Conservation (phyloP, 495 filamentous ascomycete genomes). For the Hyaloscypha bicolor region DNA sequence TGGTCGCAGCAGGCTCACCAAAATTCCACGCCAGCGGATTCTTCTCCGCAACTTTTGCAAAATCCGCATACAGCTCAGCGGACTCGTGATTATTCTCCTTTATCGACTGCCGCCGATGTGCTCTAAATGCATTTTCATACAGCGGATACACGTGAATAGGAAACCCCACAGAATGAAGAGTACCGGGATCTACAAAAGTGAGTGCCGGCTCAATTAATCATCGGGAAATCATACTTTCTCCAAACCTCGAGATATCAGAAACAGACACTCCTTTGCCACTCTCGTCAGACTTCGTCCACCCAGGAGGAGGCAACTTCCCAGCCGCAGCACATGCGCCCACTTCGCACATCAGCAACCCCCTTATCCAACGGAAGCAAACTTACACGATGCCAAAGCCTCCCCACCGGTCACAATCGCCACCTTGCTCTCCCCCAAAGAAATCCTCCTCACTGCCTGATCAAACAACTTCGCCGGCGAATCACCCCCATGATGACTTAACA, state of each 20-base stretch:
- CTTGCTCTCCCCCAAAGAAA: slow-evolving; percentile 47
- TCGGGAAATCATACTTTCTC: slow-evolving; percentile 37
- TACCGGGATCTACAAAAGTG: slow-evolving; percentile 39
- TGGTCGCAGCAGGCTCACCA: slow-evolving; percentile 40
- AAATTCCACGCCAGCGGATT: slow-evolving; percentile 51
- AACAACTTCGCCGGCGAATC: slow-evolving; percentile 55
- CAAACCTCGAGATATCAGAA: slow-evolving; percentile 36
- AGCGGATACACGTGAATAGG: slow-evolving; percentile 59
- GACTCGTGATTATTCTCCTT: slow-evolving; percentile 51
- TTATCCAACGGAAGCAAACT: slow-evolving; percentile 30
- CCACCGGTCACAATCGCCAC: slow-evolving; percentile 57
- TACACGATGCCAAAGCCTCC: slow-evolving; percentile 58
- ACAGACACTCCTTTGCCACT: slow-evolving; percentile 37
- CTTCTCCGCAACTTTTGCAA: slow-evolving; percentile 46
- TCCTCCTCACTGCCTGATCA: slow-evolving; percentile 55
- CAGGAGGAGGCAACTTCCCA: slow-evolving; percentile 47
- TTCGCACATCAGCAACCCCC: slow-evolving; percentile 29
- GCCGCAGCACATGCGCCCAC: slow-evolving; percentile 39
- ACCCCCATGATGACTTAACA: slow-evolving; percentile 54
- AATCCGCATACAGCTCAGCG: slow-evolving; percentile 50
- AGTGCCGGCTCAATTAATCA: background rate
- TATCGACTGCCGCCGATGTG: slow-evolving; percentile 48
- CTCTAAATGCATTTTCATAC: slow-evolving; percentile 56
- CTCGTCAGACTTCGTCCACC: slow-evolving; percentile 46
- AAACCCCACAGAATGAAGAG: slow-evolving; percentile 47